Evolutionary conservation across 306 rosid genomes (phyloP), one percentile per base, ranked within the genome.

Genomic region (Biancaea sappan): DNA sequence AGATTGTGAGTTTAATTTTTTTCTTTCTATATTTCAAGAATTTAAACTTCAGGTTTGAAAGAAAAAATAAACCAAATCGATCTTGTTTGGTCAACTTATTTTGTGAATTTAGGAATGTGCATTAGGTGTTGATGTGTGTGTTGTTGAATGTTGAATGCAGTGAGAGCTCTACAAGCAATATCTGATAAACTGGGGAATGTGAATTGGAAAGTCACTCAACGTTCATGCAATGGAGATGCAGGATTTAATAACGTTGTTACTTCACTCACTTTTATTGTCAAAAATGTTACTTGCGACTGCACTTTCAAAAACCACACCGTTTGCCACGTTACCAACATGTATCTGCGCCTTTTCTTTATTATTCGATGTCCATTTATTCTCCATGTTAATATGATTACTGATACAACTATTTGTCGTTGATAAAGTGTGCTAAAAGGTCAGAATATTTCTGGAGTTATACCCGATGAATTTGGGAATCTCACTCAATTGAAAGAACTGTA

Each of bases 281-380:
- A 82, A 54, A 87, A 79, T 72, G 83, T 88, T 47, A 84, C 81
- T 0, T 91, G 96, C 66, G 8, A 80, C 48, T 91, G 93, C 72
- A 3, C 87, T 71, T 38, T 67, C 25, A 4, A 28, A 59, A 10
- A 18, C 50, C 10, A 32, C 47, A 70, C 81, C n/a, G 34, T 72
- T 81, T 90, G 96, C 83, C 84, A 78, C 35, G 81, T 90, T 51
- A 88, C 81, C n/a, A 40, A 2, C 65, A 86, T 88, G 96, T 88
- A 31, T 31, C n/a, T n/a, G n/a, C n/a, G n/a, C n/a, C n/a, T n/a
- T n/a, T n/a, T n/a, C n/a, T n/a, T n/a, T n/a, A 31, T 31, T 31
- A 31, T 31, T 2, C 3, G 34, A 15, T 4, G 19, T 3, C 7
- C 32, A 8, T 18, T 29, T 2, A 18, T 66, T 9, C 38, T 57